These are phyloP conservation scores for Monilinia fructigena DNA, from an alignment of 2,329 filamentous ascomycete species.

Conservation along the genomic window DNA sequence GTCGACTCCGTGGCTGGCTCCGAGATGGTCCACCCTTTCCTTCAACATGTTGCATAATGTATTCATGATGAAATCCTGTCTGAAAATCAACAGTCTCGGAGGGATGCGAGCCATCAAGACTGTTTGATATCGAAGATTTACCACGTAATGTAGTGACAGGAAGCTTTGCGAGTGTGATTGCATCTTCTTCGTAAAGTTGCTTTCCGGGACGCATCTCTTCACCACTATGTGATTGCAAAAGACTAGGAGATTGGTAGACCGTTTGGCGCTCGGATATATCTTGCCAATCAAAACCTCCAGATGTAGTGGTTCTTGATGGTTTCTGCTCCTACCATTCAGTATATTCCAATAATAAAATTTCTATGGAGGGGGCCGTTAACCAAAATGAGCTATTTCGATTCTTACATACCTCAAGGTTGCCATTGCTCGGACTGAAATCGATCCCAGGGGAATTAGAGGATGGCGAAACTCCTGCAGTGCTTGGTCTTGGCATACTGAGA, in stretches of 20 bases:
- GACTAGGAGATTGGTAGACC: neutral
- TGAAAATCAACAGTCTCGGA: conserved; percentile 35
- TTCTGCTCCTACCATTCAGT: conserved; percentile 21
- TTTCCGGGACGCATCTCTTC: conserved; percentile 12
- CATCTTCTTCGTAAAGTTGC: conserved; percentile 21
- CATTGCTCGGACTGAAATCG: neutral
- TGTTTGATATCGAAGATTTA: conserved; percentile 24
- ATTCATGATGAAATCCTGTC: conserved; percentile 29
- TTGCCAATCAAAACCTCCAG: conserved; percentile 31
- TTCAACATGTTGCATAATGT: conserved; percentile 26
- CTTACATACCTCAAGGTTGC: conserved; percentile 20
- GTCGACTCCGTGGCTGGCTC: conserved; percentile 27
- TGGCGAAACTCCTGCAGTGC: conserved; percentile 8
- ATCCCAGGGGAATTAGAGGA: conserved; percentile 2
- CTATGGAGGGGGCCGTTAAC: neutral
- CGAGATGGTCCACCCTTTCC: conserved; percentile 16
- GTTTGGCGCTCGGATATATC: conserved; percentile 26
- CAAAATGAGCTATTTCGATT: neutral
- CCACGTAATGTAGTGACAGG: conserved; percentile 5
- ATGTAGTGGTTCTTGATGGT: conserved; percentile 18
- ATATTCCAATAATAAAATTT: neutral
- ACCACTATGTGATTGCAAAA: conserved; percentile 9
- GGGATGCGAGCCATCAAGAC: conserved; percentile 32
- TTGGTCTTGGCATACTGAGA: conserved; percentile 8
- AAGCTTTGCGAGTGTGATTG: conserved; percentile 15